Conservation (phyloP, 805 yeast genomes). For the Citeromyces nyonsensis region DNA sequence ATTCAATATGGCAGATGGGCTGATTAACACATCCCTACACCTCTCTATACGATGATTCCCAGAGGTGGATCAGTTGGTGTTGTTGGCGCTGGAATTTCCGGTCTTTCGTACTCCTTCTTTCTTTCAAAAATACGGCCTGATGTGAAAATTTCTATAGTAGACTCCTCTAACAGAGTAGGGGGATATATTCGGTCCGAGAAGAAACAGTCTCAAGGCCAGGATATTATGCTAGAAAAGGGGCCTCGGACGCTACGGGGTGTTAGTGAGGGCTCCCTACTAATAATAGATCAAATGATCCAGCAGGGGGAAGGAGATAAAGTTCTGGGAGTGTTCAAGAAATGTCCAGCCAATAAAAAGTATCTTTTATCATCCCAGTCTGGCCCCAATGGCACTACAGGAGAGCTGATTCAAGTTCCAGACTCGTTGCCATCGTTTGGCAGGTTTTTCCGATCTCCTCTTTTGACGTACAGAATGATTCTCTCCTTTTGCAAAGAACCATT, state of each 20-base stretch:
- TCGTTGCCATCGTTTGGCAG: slow-evolving; percentile 16
- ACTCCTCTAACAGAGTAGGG: slow-evolving; percentile 39
- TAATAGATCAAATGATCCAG: slow-evolving; percentile 40
- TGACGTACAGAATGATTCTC: slow-evolving; percentile 24
- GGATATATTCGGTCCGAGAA: slow-evolving; percentile 62
- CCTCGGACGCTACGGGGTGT: slow-evolving; percentile 83
- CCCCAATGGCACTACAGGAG: slow-evolving; percentile 12
- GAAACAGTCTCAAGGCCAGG: slow-evolving; percentile 8
- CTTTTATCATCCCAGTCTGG: slow-evolving; percentile 22
- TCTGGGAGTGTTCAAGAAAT: slow-evolving; percentile 36
- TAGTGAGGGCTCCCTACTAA: slow-evolving; percentile 60
- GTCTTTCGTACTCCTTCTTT: slow-evolving; percentile 60
- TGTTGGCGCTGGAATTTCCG: slow-evolving; percentile 83
- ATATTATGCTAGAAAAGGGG: slow-evolving; percentile 54
- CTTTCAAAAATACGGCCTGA: slow-evolving; percentile 67
- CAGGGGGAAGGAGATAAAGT: slow-evolving; percentile 34
- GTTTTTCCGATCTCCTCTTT: slow-evolving; percentile 19
- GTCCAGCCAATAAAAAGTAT: slow-evolving; percentile 62
- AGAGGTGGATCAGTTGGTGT: slow-evolving; percentile 41
- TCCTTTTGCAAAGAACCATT: slow-evolving; percentile 40
- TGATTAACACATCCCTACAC: too few relatives aligned
- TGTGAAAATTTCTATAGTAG: slow-evolving; percentile 45
- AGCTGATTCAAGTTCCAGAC: slow-evolving; percentile 40
- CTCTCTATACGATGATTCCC: too few relatives aligned
- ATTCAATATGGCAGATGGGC: too few relatives aligned